phyloP scores from a whole-genome alignment of 1,139 yeast genomes.

The Debaryomyces sp. region DNA sequence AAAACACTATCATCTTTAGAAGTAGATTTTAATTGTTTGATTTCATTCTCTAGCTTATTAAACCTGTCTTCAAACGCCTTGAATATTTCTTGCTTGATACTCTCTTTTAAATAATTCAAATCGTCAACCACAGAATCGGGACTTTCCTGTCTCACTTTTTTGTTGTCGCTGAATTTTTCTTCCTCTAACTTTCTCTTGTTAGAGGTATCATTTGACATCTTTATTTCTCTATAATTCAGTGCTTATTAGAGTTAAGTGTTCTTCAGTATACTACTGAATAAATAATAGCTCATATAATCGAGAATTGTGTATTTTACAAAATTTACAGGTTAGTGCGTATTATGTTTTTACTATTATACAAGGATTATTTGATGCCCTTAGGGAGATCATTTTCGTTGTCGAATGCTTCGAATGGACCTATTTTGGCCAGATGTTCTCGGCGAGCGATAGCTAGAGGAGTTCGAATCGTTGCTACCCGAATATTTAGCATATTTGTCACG shows the following conservation, averaged over 20 bases:
- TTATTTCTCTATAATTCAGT: not conserved
- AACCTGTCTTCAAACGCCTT: constrained; percentile 23
- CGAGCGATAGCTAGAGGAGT: constrained; percentile 3
- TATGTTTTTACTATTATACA: constrained; percentile 5
- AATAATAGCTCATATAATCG: not conserved
- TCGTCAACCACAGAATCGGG: constrained; percentile 12
- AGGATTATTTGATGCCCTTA: not conserved
- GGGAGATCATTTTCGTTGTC: constrained; percentile 19
- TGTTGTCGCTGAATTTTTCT: constrained; percentile 13
- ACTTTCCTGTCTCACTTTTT: constrained; percentile 14
- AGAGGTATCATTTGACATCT: constrained; percentile 21
- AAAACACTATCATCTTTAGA: not conserved
- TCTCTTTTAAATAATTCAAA: constrained; percentile 16
- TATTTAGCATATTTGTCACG: constrained; percentile 39
- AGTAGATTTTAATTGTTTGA: constrained; percentile 18
- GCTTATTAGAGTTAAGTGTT: not conserved
- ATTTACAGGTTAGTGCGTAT: constrained; percentile 8
- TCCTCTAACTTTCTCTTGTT: constrained; percentile 24
- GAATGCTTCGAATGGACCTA: constrained; percentile 28
- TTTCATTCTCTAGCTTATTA: constrained; percentile 22
- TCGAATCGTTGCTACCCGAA: constrained; percentile 13
- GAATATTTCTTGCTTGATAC: constrained; percentile 20
- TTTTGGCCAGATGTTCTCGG: constrained; percentile 16
- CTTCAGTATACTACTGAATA: not conserved
- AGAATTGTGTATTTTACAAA: not conserved